Evolutionary conservation across 23 red algal species (phyloP), one percentile per base, ranked within the genome.

Genomic region (Chondrus crispus): DNA sequence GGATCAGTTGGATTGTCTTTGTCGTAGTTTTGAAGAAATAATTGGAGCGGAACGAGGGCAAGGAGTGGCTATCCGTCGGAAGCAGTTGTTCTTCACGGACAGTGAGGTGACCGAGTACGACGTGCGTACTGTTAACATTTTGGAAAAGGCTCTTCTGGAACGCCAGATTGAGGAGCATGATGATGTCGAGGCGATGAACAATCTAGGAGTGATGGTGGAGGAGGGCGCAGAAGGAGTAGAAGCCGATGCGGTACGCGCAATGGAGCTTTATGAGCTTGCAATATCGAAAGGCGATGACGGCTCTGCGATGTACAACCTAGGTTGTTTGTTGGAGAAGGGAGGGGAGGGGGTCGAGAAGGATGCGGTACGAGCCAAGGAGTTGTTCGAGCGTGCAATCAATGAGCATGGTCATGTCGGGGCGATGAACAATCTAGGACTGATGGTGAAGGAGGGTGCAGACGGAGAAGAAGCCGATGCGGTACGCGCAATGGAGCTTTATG

Each of bases 351-450:
- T 74, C 20, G 68, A 5, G 3, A 41, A 43, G n/a, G 68, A 74
- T 24, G 36, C 44, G n/a, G 42, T 70, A 37, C 82, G 82, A 16
- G 58, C 82, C 1, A 37, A 46, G 24, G 60, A 86, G n/a, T 62
- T 86, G 51, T 86, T 69, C 40, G 63, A 72, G 37, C 82, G 82
- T 22, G 82, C 82, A 38, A 86, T 86, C 40, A 55, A 86, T 42
- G 82, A 72, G 60, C 37, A 42, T 32, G 82, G 82, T 33, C 53
- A 40, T 41, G 18, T 68, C 6, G 82, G 70, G 20, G 82, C 82
- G 2, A 2, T 86, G 32, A 46, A 70, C 38, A 86, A 62, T 46
- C n/a, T 86, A 30, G 82, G 58, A 50, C 9, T 55, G 44, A 38
- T 86, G 60, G 58, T 86, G 19, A 55, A 55, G 7, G 66, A 71